Evolutionary conservation across 192 early-diverging fungal genomes (phyloP).

Genomic region (Rhizoclosmatium globosum): DNA sequence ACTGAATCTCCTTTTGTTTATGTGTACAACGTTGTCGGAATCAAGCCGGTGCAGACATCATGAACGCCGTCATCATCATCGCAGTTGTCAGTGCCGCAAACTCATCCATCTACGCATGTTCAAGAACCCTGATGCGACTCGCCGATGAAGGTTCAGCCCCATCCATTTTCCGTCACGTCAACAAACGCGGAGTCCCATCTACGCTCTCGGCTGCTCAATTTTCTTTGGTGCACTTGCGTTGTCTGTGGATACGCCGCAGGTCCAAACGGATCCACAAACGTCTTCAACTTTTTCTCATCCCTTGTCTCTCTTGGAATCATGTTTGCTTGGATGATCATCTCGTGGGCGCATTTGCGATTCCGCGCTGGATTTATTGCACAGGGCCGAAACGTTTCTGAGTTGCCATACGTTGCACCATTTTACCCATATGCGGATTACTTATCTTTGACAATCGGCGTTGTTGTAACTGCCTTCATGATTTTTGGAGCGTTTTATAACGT

Average conservation of each 20-base stretch:
- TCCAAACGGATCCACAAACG: slow-evolving; percentile 42
- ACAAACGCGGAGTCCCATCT: slow-evolving; percentile 67
- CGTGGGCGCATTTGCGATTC: slow-evolving; percentile 25
- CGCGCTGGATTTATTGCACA: slow-evolving; percentile 1
- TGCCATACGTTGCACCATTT: slow-evolving; percentile 23
- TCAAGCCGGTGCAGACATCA: slow-evolving; percentile 64
- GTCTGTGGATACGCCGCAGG: slow-evolving; percentile 38
- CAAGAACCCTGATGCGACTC: slow-evolving; percentile 68
- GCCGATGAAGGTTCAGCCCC: slow-evolving; percentile 73
- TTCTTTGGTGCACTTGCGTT: slow-evolving; percentile 67
- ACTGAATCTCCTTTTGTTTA: slow-evolving; percentile 71
- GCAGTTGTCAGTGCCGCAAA: slow-evolving; percentile 77
- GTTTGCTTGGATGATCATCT: slow-evolving; percentile 21
- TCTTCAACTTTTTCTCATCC: slow-evolving; percentile 51
- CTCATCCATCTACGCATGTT: slow-evolving; percentile 77
- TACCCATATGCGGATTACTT: slow-evolving; percentile 15
- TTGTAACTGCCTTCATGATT: slow-evolving; percentile 6
- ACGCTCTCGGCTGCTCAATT: slow-evolving; percentile 58
- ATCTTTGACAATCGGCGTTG: background rate
- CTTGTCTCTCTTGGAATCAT: slow-evolving; percentile 24
- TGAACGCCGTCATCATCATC: slow-evolving; percentile 78
- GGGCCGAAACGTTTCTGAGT: background rate
- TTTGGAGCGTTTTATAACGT: slow-evolving; percentile 9
- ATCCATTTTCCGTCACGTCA: slow-evolving; percentile 52
- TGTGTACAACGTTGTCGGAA: slow-evolving; percentile 65